A percentile compares a stretch with the other conserved stretches of the same genome.
These are phyloP conservation scores for Datisca glomerata DNA, from an alignment of 306 rosid species.

Conservation along the genomic window DNA sequence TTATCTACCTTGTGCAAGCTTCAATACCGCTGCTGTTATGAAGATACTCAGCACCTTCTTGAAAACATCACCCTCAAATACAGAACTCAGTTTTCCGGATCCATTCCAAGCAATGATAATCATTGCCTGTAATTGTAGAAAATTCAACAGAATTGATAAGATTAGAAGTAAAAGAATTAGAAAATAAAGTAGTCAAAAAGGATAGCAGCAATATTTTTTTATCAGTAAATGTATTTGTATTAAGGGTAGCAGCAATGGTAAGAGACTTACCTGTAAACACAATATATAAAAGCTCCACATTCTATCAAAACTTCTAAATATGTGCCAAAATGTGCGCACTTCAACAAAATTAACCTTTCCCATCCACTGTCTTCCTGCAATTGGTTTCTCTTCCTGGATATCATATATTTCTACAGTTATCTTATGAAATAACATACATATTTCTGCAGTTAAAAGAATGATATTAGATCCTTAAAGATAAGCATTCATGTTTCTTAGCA, in stretches of 20 bases:
- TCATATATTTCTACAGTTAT: constrained; percentile 4
- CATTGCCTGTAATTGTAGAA: constrained; percentile 63
- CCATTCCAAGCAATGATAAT: constrained; percentile 85
- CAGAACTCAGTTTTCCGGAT: constrained; percentile 45
- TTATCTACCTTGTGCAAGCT: constrained; percentile 83
- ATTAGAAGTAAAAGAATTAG: constrained; percentile 12
- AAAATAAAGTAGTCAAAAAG: no score
- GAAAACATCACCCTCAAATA: constrained; percentile 65
- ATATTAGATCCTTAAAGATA: no score
- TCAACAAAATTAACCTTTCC: constrained; percentile 88
- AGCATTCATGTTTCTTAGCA: no score
- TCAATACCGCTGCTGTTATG: constrained; percentile 89
- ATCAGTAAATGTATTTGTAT: no score
- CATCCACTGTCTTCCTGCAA: constrained; percentile 35
- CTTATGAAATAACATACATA: no score
- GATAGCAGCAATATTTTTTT: no score
- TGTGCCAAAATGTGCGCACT: constrained; percentile 85
- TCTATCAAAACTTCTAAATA: constrained; percentile 91
- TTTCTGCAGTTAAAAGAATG: no score
- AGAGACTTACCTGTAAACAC: constrained; percentile 61
- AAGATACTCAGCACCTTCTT: constrained; percentile 86
- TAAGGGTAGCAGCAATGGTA: constrained; percentile 2
- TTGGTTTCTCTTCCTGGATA: constrained; percentile 35
- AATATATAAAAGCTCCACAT: constrained; percentile 94
- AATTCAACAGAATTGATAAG: constrained; percentile 14